A percentile compares a stretch with the other conserved stretches of the same genome.
Evolutionary conservation across 2,329 filamentous ascomycete species (phyloP).

Genomic region (Cordyceps javanica): DNA sequence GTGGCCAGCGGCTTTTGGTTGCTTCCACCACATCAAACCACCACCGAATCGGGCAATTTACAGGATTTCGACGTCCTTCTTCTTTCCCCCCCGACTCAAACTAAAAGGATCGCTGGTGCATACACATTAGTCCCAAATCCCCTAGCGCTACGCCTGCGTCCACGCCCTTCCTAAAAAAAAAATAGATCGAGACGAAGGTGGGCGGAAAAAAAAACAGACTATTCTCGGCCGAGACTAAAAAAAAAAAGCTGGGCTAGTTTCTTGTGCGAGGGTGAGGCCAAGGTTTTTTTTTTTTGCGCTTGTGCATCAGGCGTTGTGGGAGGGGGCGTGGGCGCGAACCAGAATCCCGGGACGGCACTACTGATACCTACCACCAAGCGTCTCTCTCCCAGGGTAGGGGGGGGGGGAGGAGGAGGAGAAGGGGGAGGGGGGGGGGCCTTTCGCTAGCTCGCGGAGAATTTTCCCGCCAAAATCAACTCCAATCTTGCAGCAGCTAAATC

Average conservation of each 20-base stretch:
- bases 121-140: conserved; percentile 5
- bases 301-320: not conserved
- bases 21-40: no score
- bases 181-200: not conserved
- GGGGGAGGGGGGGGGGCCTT: no score
- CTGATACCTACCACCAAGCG: no score
- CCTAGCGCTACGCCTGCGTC: not conserved
- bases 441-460: no score
- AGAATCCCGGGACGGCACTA: not conserved
- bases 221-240: conserved; percentile 3
- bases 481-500: no score
- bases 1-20: no score
- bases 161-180: not conserved
- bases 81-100: no score
- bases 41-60: no score
- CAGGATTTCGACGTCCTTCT: no score
- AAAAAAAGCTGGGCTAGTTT: not conserved
- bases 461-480: no score
- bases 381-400: no score
- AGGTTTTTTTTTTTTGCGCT: not conserved
- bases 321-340: conserved; percentile 4
- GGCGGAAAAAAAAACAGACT: not conserved
- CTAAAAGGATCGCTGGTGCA: conserved; percentile 9
- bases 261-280: conserved; percentile 5
- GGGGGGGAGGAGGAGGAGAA: no score